A percentile compares a stretch with the other conserved stretches of the same genome.
These are phyloP conservation scores for Aspergillus diversus DNA, from an alignment of 495 filamentous ascomycete species.

Conservation along the genomic window DNA sequence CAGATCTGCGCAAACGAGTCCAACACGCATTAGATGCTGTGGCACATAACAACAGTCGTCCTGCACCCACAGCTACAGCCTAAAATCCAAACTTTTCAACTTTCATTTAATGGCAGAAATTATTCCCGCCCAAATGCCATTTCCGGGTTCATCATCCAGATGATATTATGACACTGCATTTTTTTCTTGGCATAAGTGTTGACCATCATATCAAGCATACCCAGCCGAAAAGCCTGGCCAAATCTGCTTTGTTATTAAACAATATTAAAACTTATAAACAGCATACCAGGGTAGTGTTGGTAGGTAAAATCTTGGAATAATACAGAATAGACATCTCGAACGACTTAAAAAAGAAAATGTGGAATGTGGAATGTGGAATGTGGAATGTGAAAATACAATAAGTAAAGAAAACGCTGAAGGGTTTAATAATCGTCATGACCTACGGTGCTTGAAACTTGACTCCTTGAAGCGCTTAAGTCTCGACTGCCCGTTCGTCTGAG, in stretches of 20 bases:
- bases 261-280: background rate
- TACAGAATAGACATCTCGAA: background rate
- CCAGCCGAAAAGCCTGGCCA: background rate
- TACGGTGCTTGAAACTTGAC: constrained; percentile 8
- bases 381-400: background rate
- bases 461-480: constrained; percentile 13
- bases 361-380: no score
- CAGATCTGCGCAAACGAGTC: constrained; percentile 57
- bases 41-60: constrained; percentile 26
- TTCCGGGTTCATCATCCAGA: no score
- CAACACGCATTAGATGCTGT: constrained; percentile 53
- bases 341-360: background rate
- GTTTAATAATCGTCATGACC: constrained; percentile 12
- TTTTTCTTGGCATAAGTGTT: background rate
- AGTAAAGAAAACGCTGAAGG: background rate
- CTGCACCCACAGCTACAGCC: background rate
- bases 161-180: no score
- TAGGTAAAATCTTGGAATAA: background rate
- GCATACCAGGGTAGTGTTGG: background rate
- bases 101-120: no score
- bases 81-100: no score
- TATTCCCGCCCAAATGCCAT: no score
- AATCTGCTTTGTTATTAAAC: background rate
- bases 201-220: background rate
- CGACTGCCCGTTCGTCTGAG: constrained; percentile 19